Evolutionary conservation across 2,329 filamentous ascomycete genomes (phyloP), one percentile per base, ranked within the genome.

Genomic region (Epichloe sibirici): DNA sequence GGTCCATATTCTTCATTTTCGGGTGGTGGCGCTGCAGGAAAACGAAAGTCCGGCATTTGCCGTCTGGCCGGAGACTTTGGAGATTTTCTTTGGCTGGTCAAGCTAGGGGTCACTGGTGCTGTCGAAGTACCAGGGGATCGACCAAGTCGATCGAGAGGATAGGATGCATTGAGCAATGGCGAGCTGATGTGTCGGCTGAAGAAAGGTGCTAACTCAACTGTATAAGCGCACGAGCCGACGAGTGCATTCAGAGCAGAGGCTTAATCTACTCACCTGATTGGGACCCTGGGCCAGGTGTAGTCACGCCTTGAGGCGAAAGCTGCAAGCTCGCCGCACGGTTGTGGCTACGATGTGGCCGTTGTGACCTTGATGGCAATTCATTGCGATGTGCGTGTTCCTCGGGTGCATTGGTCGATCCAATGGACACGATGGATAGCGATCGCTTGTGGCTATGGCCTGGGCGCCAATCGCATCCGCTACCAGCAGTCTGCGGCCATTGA

Each of bases 251-350:
- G 39, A 7, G 6, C 40, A 39, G 39, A 7, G 6, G 23, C n/a
- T n/a, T n/a, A 13, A 17, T 40, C 13, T 6, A 43, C n/a, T 60
- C 65, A 77, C 68, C 70, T 61, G 63, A 68, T 48, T 62, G 68
- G 57, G 62, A 63, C 42, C 68, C 63, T 11, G 63, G 63, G 56
- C 56, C 74, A 74, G 46, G 82, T 73, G 57, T 81, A 65, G 58
- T 55, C 37, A 63, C 60, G 12, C 57, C 62, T 38, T 62, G 63
- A 37, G 68, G 63, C 39, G 65, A 53, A 40, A 91, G 85, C 65
- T 95, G 90, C 55, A 95, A 70, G 71, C 90, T 95, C 25, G 88
- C 81, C 39, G 89, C 89, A 50, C 90, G 78, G 47, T 76, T 81
- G 72, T 95, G 90, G 4, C 83, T 79, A 59, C 81, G 81, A 17